phyloP scores from a whole-genome alignment of 2,329 filamentous ascomycete genomes.

The Penicillium expansum region DNA sequence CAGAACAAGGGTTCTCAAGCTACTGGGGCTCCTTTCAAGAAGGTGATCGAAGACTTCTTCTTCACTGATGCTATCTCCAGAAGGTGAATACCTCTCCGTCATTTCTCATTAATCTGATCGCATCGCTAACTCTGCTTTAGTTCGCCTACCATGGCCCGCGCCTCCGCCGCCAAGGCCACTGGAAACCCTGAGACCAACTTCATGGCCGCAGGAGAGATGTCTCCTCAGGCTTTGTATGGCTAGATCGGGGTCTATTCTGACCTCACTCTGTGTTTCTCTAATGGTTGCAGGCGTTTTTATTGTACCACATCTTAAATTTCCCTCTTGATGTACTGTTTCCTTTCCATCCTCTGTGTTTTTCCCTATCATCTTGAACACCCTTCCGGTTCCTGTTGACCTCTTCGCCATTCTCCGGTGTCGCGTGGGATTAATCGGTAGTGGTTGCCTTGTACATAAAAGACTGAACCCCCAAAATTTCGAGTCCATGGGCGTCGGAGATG shows the following conservation, averaged over 20 bases:
- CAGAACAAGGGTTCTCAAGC: conserved; percentile 85
- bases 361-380: conserved; percentile 24
- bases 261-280: conserved; percentile 30
- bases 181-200: conserved; percentile 76
- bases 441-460: conserved; percentile 40
- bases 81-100: conserved; percentile 62
- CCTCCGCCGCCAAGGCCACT: conserved; percentile 85
- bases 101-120: not conserved
- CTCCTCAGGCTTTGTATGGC: conserved; percentile 41
- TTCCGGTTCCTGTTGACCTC: conserved; percentile 24
- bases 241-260: conserved; percentile 22
- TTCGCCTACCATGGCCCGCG: conserved; percentile 97
- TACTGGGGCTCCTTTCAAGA: conserved; percentile 72
- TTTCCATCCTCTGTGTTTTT: conserved; percentile 24
- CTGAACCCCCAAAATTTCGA: conserved; percentile 28
- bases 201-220: conserved; percentile 65
- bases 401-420: conserved; percentile 23
- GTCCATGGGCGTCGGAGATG: conserved; percentile 19
- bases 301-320: conserved; percentile 36
- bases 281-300: conserved; percentile 37
- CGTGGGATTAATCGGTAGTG: conserved; percentile 25
- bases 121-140: conserved; percentile 47
- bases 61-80: conserved; percentile 96
- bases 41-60: conserved; percentile 93
- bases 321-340: conserved; percentile 24